Evolutionary conservation across 2,329 filamentous ascomycete genomes (phyloP).

Genomic region (Trichoderma oligosporum): DNA sequence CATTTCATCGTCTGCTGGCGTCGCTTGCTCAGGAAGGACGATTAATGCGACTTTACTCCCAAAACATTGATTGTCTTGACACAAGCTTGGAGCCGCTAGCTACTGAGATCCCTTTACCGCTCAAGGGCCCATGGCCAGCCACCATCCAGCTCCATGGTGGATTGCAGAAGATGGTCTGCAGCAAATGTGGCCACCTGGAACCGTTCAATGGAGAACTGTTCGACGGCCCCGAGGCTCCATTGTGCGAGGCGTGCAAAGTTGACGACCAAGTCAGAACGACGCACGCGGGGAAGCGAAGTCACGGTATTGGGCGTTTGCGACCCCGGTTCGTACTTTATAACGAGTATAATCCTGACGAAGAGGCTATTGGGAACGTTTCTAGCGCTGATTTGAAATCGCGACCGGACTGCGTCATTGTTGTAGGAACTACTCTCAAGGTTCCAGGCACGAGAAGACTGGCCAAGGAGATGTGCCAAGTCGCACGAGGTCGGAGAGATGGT

Average conservation of each 20-base stretch:
- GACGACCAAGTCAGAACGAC: constrained; percentile 72
- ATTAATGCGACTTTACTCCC: constrained; percentile 84
- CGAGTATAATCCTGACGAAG: constrained; percentile 92
- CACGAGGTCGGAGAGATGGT: constrained; percentile 77
- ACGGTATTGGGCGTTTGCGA: constrained; percentile 84
- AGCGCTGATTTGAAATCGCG: constrained; percentile 78
- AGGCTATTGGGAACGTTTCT: constrained; percentile 90
- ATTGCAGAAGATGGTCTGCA: constrained; percentile 93
- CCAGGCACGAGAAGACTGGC: constrained; percentile 87
- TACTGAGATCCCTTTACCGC: constrained; percentile 74
- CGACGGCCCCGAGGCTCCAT: constrained; percentile 75
- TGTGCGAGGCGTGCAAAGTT: constrained; percentile 70
- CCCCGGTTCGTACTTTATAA: constrained; percentile 97
- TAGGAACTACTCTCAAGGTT: constrained; percentile 92
- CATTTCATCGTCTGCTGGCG: constrained; percentile 90
- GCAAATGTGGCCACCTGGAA: constrained; percentile 77
- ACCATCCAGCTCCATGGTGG: constrained; percentile 94
- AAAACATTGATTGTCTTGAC: constrained; percentile 96
- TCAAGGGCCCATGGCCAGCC: constrained; percentile 86
- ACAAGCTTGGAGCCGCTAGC: constrained; percentile 74
- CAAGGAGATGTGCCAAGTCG: constrained; percentile 82
- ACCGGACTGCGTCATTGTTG: constrained; percentile 89
- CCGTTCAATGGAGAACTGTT: constrained; percentile 78
- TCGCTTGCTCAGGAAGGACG: constrained; percentile 84
- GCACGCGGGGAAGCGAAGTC: constrained; percentile 80